phyloP scores from a whole-genome alignment of 139 green algal species.

The Haematococcus lacustris region DNA sequence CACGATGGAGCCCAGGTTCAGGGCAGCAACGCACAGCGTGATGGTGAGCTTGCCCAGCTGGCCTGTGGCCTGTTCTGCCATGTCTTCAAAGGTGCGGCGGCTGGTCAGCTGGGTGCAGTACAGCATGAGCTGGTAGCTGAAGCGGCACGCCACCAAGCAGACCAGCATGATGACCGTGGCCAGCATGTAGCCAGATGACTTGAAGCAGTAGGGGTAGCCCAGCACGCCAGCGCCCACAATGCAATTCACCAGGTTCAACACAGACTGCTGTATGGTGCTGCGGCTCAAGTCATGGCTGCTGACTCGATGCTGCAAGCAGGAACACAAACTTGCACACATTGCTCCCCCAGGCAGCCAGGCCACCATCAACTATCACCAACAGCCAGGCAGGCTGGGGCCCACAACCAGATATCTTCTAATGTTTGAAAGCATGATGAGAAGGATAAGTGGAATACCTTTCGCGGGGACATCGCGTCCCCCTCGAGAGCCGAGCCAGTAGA shows the following conservation, averaged over 20 bases:
- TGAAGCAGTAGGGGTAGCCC: conserved; percentile 60
- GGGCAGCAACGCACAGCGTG: conserved; percentile 38
- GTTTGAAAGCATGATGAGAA: no score
- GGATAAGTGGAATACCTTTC: no score
- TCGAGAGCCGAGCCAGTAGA: no score
- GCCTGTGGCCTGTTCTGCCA: conserved; percentile 41
- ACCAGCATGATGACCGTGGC: conserved; percentile 60
- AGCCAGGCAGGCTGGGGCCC: no score
- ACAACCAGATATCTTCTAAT: no score
- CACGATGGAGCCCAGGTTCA: conserved; percentile 62
- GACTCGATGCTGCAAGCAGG: no score
- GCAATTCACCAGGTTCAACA: conserved; percentile 61
- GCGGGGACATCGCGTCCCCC: no score
- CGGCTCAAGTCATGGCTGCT: no score
- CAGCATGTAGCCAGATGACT: conserved; percentile 49
- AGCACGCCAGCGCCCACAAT: conserved; percentile 62
- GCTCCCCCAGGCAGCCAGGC: no score
- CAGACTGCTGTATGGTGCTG: conserved; percentile 25
- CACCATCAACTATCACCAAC: no score
- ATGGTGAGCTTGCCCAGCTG: conserved; percentile 30
- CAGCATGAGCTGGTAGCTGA: conserved; percentile 69
- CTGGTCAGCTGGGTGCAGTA: conserved; percentile 54
- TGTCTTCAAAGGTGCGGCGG: conserved; percentile 58
- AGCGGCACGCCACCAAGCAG: conserved; percentile 49
- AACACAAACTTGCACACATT: no score